Percentiles rank a stretch among this genome's conserved stretches.
phyloP scores from a whole-genome alignment of 2,329 filamentous ascomycete species.

The Penicillium fuscoglaucum region DNA sequence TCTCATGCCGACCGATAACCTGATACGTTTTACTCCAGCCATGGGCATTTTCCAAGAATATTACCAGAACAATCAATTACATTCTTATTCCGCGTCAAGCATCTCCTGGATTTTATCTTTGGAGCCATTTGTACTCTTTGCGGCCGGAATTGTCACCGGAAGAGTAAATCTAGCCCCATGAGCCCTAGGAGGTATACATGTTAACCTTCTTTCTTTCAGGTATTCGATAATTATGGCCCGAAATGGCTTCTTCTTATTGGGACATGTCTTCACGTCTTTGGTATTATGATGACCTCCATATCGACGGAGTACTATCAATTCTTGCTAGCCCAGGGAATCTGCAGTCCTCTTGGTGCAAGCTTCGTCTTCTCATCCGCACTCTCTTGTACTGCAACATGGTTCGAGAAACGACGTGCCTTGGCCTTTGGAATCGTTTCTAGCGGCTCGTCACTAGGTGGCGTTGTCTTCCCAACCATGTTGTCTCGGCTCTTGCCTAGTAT shows the following conservation, averaged over 20 bases:
- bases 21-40: slow-evolving; percentile 19
- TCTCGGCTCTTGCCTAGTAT: slow-evolving; percentile 52
- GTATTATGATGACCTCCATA: slow-evolving; percentile 58
- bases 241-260: slow-evolving; percentile 53
- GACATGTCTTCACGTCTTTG: slow-evolving; percentile 56
- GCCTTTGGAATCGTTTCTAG: slow-evolving; percentile 56
- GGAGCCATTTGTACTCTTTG: slow-evolving; percentile 58
- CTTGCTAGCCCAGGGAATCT: slow-evolving; percentile 55
- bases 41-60: slow-evolving; percentile 60
- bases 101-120: slow-evolving; percentile 61
- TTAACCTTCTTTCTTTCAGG: slow-evolving; percentile 32
- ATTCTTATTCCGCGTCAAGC: slow-evolving; percentile 51
- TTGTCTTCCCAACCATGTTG: slow-evolving; percentile 63
- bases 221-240: slow-evolving; percentile 65
- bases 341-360: slow-evolving; percentile 52
- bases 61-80: slow-evolving; percentile 53
- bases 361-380: slow-evolving; percentile 50
- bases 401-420: slow-evolving; percentile 52
- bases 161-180: background rate
- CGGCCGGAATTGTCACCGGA: slow-evolving; percentile 58
- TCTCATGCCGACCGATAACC: background rate
- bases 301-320: slow-evolving; percentile 57
- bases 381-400: slow-evolving; percentile 51
- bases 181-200: background rate
- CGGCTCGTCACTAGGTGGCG: slow-evolving; percentile 57